phyloP scores from a whole-genome alignment of 768 basidiomycete species.

The Tubosaeta sp. region DNA sequence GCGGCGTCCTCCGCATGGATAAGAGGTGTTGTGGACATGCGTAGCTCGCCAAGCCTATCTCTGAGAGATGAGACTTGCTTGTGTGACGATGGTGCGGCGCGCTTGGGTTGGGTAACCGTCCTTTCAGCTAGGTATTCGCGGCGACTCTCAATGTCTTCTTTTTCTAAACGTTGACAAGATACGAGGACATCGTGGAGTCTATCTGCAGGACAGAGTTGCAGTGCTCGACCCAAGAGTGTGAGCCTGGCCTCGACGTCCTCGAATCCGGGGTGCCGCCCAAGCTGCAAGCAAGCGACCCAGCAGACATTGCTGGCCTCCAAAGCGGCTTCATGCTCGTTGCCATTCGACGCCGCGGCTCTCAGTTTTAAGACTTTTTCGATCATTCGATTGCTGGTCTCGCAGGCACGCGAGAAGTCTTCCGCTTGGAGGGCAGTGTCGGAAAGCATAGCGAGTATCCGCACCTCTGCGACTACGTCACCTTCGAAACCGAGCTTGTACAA shows the following conservation, averaged over 20 bases:
- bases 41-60: constrained; percentile 59
- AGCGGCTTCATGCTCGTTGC: constrained; percentile 37
- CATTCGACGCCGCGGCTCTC: constrained; percentile 29
- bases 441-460: constrained; percentile 86
- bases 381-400: constrained; percentile 69
- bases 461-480: constrained; percentile 67
- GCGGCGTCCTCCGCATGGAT: constrained; percentile 75
- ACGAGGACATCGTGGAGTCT: constrained; percentile 72
- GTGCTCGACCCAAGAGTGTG: constrained; percentile 68
- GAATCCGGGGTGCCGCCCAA: constrained; percentile 81
- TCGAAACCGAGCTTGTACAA: constrained; percentile 82
- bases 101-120: constrained; percentile 12
- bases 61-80: constrained; percentile 52
- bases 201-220: constrained; percentile 84
- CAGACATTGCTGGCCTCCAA: constrained; percentile 73
- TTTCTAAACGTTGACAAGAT: constrained; percentile 74
- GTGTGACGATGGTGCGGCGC: constrained; percentile 17
- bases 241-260: constrained; percentile 63
- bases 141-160: constrained; percentile 52
- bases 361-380: constrained; percentile 56
- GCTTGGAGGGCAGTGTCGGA: constrained; percentile 80
- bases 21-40: constrained; percentile 64
- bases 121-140: constrained; percentile 38
- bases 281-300: constrained; percentile 87
- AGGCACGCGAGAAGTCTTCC: constrained; percentile 75